Evolutionary conservation across 441 rosid genomes (phyloP).

Genomic region (Hura crepitans): DNA sequence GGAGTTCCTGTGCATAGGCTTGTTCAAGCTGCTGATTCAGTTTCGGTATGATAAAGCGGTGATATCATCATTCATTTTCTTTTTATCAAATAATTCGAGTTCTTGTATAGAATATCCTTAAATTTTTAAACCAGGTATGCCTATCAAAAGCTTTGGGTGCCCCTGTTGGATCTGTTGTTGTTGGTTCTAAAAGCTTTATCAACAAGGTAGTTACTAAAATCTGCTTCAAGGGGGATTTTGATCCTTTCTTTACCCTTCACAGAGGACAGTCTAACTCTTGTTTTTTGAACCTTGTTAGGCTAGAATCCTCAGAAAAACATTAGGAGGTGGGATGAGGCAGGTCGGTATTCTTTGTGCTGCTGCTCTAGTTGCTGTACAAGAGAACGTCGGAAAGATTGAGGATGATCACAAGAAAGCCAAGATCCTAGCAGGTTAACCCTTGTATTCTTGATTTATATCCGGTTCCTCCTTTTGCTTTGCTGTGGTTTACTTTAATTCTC

Average conservation of each 20-base stretch:
- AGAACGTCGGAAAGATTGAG: constrained; percentile 60
- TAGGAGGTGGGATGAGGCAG: constrained; percentile 98
- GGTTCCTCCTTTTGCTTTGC: not conserved
- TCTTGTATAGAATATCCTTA: not conserved
- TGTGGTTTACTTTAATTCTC: not conserved
- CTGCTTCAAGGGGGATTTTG: constrained; percentile 1
- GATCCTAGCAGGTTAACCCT: constrained; percentile 57
- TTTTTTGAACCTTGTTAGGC: constrained; percentile 40
- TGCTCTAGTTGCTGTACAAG: constrained; percentile 70
- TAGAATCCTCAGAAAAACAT: constrained; percentile 72
- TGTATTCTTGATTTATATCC: not conserved
- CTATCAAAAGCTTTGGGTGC: constrained; percentile 92
- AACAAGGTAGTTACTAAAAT: constrained; percentile 44
- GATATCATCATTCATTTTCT: constrained; percentile 3
- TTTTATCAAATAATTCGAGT: not conserved
- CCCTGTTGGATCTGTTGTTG: constrained; percentile 86
- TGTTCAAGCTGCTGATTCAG: constrained; percentile 80
- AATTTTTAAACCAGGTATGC: constrained; percentile 52
- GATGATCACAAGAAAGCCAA: constrained; percentile 78
- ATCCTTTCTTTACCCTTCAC: not conserved
- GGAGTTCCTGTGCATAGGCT: constrained; percentile 78
- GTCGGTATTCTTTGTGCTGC: constrained; percentile 77
- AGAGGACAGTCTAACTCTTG: not conserved
- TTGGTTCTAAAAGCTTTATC: constrained; percentile 73
- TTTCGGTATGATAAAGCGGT: constrained; percentile 44